phyloP scores from a whole-genome alignment of 768 basidiomycete genomes.

The Suillus lakei region DNA sequence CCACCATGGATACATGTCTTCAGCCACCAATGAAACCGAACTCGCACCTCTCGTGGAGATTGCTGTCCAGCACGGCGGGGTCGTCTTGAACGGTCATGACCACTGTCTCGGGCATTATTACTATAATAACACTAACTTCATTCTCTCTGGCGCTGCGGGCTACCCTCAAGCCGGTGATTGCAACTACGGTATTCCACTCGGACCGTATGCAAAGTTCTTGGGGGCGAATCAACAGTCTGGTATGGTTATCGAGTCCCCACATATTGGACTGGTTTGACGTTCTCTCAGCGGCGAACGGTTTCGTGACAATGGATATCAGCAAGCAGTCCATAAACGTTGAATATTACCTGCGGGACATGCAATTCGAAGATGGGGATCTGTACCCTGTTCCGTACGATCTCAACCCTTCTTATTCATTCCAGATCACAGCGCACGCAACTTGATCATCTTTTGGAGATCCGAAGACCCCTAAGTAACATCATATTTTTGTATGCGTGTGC shows the following conservation, averaged over 20 bases:
- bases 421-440: neutral
- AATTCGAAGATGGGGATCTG: slow-evolving; percentile 2
- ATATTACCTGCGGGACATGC: slow-evolving; percentile 6
- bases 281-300: neutral
- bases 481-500: neutral
- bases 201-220: neutral
- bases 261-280: neutral
- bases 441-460: neutral
- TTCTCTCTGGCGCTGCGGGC: slow-evolving; percentile 6
- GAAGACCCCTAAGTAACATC: too few relatives aligned
- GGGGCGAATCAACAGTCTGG: neutral
- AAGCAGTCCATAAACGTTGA: neutral
- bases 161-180: slow-evolving; percentile 3
- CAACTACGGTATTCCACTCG: slow-evolving; percentile 1
- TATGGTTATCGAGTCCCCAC: neutral
- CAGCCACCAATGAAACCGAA: neutral
- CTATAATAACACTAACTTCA: neutral
- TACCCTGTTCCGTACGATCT: slow-evolving; percentile 5
- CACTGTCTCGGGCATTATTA: slow-evolving; percentile 6
- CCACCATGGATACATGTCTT: slow-evolving; percentile 1
- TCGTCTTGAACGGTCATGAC: slow-evolving; percentile 4
- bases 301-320: slow-evolving; percentile 7
- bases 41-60: slow-evolving; percentile 5
- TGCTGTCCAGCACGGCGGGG: neutral
- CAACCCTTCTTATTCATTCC: slow-evolving; percentile 3